Evolutionary conservation across 177 flowering plant genomes (phyloP).

Genomic region (Vitis hybrid): DNA sequence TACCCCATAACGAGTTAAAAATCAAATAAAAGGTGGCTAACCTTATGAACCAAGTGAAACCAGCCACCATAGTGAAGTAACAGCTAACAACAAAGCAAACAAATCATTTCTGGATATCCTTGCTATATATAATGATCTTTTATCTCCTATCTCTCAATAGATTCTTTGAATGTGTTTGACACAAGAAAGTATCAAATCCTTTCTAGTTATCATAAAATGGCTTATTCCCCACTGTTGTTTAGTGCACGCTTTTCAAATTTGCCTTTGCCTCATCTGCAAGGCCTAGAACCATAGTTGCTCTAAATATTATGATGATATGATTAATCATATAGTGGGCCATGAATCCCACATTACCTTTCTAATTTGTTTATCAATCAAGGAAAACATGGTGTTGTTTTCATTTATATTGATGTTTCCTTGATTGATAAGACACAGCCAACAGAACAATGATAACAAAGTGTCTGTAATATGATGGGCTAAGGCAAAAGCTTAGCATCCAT

Average conservation of each 20-base stretch:
- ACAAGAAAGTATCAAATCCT: background rate
- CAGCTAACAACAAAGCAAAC: slow-evolving; percentile 10
- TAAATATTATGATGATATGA: background rate
- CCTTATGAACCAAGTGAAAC: slow-evolving; percentile 3
- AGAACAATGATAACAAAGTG: background rate
- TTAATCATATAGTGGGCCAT: background rate
- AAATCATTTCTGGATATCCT: slow-evolving; percentile 3
- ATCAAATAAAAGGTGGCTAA: slow-evolving; percentile 15
- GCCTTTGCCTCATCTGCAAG: slow-evolving; percentile 3
- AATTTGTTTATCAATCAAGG: background rate
- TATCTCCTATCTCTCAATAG: background rate
- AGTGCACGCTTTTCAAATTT: background rate
- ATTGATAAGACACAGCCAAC: background rate
- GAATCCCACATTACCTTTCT: background rate
- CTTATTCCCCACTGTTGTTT: background rate
- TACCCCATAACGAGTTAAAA: slow-evolving; percentile 1
- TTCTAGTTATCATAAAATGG: background rate
- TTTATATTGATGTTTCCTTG: background rate
- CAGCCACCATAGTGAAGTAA: slow-evolving; percentile 9
- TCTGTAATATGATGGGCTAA: background rate
- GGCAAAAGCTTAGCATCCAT: background rate
- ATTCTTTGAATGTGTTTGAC: background rate
- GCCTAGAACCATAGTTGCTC: background rate
- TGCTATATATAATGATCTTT: background rate
- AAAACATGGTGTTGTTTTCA: background rate